phyloP scores from a whole-genome alignment of 2,329 filamentous ascomycete species.

The Trichoderma sp. region DNA sequence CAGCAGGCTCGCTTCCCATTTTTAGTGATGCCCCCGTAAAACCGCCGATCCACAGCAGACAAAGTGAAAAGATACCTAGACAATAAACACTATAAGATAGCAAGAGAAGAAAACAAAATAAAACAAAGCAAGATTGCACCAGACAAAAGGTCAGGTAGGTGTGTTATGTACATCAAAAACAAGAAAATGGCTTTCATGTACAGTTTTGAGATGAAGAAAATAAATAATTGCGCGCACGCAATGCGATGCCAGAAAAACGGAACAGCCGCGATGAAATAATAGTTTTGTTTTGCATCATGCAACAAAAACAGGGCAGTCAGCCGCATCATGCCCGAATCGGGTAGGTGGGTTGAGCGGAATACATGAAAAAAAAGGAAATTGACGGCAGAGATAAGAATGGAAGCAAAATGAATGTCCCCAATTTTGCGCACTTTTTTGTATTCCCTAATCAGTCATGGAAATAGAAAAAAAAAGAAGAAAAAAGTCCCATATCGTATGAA shows the following conservation, averaged over 20 bases:
- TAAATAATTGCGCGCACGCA: background rate
- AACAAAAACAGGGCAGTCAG: background rate
- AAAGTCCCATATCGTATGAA: background rate
- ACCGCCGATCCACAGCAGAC: constrained; percentile 12
- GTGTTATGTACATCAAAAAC: background rate
- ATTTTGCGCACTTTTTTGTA: constrained; percentile 12
- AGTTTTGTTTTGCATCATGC: background rate
- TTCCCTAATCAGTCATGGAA: background rate
- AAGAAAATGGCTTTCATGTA: background rate
- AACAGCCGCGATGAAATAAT: background rate
- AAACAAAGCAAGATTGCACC: background rate
- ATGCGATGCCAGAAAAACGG: constrained; percentile 7
- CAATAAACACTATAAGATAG: background rate
- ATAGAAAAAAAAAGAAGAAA: background rate
- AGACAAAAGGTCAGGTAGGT: background rate
- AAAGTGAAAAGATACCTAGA: background rate
- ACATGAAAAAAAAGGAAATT: background rate
- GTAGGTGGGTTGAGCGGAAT: background rate
- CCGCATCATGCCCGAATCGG: background rate
- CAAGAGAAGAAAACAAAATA: background rate
- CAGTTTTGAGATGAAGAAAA: background rate
- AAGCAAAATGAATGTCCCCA: background rate
- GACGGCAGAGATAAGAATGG: background rate
- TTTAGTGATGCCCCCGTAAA: constrained; percentile 5
- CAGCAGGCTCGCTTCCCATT: constrained; percentile 7